phyloP scores from a whole-genome alignment of 306 rosid genomes.

The Mucuna pruriens region DNA sequence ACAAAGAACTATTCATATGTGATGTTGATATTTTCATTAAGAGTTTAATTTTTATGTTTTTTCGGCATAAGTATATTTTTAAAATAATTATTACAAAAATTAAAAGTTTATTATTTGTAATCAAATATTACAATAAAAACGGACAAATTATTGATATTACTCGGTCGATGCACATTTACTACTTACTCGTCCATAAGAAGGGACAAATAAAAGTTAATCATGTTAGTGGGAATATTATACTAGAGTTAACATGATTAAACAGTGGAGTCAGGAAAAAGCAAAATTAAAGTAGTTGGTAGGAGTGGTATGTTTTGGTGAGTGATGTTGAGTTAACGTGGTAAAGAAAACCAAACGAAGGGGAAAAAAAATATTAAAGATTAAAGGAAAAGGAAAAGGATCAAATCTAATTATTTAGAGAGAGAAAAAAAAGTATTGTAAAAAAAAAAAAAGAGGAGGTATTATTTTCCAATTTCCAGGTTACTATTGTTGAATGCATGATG shows the following conservation, averaged over 20 bases:
- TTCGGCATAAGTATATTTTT: no score
- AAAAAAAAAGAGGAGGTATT: no score
- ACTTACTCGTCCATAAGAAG: no score
- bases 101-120: no score
- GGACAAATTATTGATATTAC: no score
- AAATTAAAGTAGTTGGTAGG: slow-evolving; percentile 27
- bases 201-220: slow-evolving; percentile 25
- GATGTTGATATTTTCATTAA: no score
- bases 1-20: no score
- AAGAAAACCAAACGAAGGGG: not conserved
- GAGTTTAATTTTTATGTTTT: no score
- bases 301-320: slow-evolving; percentile 4
- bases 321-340: slow-evolving; percentile 16
- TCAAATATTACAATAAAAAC: no score
- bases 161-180: no score
- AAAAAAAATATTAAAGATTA: not conserved
- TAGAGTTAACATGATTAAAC: slow-evolving; percentile 26
- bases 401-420: not conserved
- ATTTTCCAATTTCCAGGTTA: slow-evolving; percentile 10
- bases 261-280: slow-evolving; percentile 31
- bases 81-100: no score
- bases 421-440: not conserved
- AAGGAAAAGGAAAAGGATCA: not conserved
- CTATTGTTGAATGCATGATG: not conserved
- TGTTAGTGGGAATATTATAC: not conserved